Conservation (phyloP, 2,329 filamentous ascomycete species). For the Orbilia javanica region DNA sequence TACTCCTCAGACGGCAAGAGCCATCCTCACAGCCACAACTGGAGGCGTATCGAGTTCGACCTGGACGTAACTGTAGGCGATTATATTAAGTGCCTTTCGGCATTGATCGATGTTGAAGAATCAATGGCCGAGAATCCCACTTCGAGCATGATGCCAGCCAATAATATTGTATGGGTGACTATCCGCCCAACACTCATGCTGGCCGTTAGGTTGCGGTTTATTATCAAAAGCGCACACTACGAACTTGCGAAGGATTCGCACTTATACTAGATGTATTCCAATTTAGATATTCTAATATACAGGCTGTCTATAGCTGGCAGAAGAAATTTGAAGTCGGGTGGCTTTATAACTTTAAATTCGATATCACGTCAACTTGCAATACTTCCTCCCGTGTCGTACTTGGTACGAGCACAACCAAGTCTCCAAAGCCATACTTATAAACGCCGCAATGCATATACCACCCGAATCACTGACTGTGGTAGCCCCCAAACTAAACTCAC, state of each 20-base stretch:
- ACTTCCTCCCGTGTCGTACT: constrained; percentile 81
- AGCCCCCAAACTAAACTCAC: constrained; percentile 90
- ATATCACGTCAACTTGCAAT: constrained; percentile 71
- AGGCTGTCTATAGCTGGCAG: not conserved
- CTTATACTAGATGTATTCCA: not conserved
- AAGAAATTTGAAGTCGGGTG: not conserved
- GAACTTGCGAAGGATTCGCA: not conserved
- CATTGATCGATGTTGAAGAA: too few species aligned
- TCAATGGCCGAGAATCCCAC: not conserved
- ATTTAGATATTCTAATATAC: not conserved
- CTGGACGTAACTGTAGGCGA: constrained; percentile 28
- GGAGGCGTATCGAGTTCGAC: not conserved
- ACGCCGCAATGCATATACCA: constrained; percentile 88
- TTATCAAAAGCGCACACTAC: not conserved
- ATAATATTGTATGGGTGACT: constrained; percentile 40
- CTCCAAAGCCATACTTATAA: constrained; percentile 86
- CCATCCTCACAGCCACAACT: too few species aligned
- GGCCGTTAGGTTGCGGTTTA: not conserved
- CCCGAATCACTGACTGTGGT: constrained; percentile 92
- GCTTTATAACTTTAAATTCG: too few species aligned
- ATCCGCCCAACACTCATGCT: not conserved
- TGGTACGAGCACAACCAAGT: constrained; percentile 86
- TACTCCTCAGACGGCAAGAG: not conserved
- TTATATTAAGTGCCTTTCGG: constrained; percentile 19
- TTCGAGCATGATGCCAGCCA: not conserved